phyloP scores from a whole-genome alignment of 345 rosid species.

The Citrus unshiu region DNA sequence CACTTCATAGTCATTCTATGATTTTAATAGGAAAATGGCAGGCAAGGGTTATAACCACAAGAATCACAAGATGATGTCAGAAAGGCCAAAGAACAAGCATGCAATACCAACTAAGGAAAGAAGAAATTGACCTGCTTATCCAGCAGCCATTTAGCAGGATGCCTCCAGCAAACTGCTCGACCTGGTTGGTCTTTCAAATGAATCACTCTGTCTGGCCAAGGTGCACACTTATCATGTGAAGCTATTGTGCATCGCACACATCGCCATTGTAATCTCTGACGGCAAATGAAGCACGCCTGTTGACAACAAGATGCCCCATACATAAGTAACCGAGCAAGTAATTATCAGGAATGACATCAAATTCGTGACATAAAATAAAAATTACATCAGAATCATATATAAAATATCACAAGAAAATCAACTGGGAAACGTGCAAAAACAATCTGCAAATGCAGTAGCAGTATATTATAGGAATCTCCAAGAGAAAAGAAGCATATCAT shows the following conservation, averaged over 20 bases:
- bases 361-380: neutral
- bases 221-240: constrained; percentile 73
- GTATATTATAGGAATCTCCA: neutral
- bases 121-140: constrained; percentile 74
- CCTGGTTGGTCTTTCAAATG: constrained; percentile 57
- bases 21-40: neutral
- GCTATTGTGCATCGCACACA: constrained; percentile 67
- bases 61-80: neutral
- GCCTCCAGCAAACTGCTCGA: constrained; percentile 89
- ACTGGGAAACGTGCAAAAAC: neutral
- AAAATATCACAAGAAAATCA: neutral
- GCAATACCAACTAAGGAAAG: constrained; percentile 31
- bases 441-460: neutral
- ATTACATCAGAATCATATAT: neutral
- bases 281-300: constrained; percentile 84
- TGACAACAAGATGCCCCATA: constrained; percentile 5
- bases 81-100: neutral
- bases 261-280: constrained; percentile 58
- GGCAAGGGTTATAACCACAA: neutral
- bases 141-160: constrained; percentile 65
- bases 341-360: neutral
- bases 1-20: neutral
- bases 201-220: constrained; percentile 69
- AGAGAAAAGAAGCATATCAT: constrained; percentile 11
- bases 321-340: constrained; percentile 3